A percentile compares a stretch with the other conserved stretches of the same genome.
Conservation (phyloP, 2,329 filamentous ascomycete species). For the Xylaria sp. region DNA sequence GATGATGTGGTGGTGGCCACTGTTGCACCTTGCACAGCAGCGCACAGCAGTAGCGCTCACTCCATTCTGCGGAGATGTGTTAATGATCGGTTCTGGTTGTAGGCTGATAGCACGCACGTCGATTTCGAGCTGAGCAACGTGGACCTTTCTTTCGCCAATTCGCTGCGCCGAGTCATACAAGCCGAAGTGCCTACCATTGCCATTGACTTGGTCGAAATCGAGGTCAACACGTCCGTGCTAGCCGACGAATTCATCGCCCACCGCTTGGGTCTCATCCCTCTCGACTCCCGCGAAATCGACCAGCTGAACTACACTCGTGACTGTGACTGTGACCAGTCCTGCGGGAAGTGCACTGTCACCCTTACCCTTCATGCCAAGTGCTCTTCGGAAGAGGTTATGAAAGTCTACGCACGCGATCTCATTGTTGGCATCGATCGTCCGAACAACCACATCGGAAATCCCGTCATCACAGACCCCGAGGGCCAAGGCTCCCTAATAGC, state of each 20-base stretch:
- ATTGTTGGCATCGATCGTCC: constrained; percentile 75
- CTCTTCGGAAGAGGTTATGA: constrained; percentile 87
- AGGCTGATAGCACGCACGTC: constrained; percentile 84
- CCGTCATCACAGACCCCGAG: constrained; percentile 85
- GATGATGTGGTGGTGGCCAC: constrained; percentile 9
- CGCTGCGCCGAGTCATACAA: constrained; percentile 88
- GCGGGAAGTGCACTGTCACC: constrained; percentile 88
- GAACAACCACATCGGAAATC: constrained; percentile 80
- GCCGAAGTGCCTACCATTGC: constrained; percentile 95
- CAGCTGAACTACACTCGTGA: constrained; percentile 88
- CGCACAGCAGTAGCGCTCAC: not conserved
- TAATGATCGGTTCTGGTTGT: constrained; percentile 39
- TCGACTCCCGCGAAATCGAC: constrained; percentile 85
- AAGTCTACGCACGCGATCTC: constrained; percentile 91
- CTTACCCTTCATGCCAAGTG: constrained; percentile 87
- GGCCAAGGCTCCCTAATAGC: constrained; percentile 85
- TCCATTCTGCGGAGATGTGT: constrained; percentile 19
- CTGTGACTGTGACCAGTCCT: constrained; percentile 96
- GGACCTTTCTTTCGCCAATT: constrained; percentile 92
- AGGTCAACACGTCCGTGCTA: constrained; percentile 93
- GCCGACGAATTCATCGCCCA: constrained; percentile 97
- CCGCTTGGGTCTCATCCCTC: constrained; percentile 87
- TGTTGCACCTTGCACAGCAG: constrained; percentile 1
- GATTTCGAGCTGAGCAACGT: constrained; percentile 92
- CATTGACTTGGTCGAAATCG: constrained; percentile 93